phyloP scores from a whole-genome alignment of 495 filamentous ascomycete genomes.

The Geopyxis carbonaria region DNA sequence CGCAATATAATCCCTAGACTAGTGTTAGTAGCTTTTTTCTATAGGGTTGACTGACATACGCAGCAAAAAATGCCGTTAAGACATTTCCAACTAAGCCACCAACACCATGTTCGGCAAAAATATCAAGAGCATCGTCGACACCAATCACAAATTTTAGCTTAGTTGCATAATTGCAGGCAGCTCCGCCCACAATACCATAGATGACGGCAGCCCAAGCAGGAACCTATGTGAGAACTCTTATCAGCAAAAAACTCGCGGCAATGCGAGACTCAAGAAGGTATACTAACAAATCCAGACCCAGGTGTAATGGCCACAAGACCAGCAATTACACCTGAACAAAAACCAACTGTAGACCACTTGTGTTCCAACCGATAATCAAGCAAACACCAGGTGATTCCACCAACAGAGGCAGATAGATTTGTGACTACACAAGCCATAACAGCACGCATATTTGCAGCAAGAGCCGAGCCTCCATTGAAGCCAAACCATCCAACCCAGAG shows the following conservation, averaged over 20 bases:
- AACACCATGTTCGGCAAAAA: conserved; percentile 81
- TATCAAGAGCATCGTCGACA: conserved; percentile 83
- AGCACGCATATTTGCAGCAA: conserved; percentile 73
- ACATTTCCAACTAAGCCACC: conserved; percentile 84
- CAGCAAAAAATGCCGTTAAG: conserved; percentile 77
- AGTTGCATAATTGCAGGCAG: conserved; percentile 84
- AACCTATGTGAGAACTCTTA: conserved; percentile 36
- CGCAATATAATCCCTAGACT: conserved; percentile 59
- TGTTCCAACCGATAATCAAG: conserved; percentile 85
- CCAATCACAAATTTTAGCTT: conserved; percentile 83
- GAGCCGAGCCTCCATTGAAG: conserved; percentile 90
- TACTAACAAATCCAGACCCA: conserved; percentile 38
- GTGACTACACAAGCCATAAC: conserved; percentile 60
- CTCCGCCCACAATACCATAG: conserved; percentile 69
- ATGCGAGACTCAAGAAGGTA: too few relatives aligned
- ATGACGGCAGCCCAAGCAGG: conserved; percentile 83
- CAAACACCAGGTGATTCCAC: conserved; percentile 88
- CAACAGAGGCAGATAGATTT: conserved; percentile 62
- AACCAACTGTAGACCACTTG: conserved; percentile 95
- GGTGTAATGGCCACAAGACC: conserved; percentile 89
- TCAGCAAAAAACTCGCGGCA: too few relatives aligned
- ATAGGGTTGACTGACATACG: conserved; percentile 37
- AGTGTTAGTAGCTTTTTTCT: neutral
- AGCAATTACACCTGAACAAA: conserved; percentile 86
- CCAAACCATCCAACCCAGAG: conserved; percentile 99